Percentiles rank a stretch among this genome's conserved stretches.
These are phyloP conservation scores for Gossypium rotundifolium DNA, from an alignment of 345 rosid species.

Conservation along the genomic window DNA sequence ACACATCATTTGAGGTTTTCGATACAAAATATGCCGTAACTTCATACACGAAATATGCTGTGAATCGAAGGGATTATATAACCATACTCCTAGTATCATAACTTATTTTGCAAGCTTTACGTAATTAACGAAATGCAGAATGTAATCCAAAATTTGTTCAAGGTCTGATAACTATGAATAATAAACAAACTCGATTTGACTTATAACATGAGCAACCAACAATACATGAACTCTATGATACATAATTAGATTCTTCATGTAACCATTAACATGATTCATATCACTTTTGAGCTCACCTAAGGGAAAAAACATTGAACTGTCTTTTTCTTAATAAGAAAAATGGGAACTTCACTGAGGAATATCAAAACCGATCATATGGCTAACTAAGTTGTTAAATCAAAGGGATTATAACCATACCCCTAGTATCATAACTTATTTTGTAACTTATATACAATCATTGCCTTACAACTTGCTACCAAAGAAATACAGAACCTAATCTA, in stretches of 20 bases:
- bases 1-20: not conserved
- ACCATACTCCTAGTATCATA: not conserved
- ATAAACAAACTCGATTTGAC: no score
- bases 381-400: not conserved
- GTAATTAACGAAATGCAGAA: not conserved
- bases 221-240: no score
- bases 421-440: not conserved
- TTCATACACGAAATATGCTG: no score
- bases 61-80: not conserved
- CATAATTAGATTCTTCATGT: not conserved
- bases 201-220: no score
- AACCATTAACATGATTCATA: not conserved
- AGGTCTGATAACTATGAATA: no score
- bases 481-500: not conserved
- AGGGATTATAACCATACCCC: not conserved
- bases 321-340: not conserved
- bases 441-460: not conserved
- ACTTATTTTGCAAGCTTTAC: not conserved
- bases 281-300: not conserved
- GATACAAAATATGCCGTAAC: not conserved
- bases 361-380: not conserved
- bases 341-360: not conserved
- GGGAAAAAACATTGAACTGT: not conserved
- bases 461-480: not conserved
- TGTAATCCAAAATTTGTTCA: not conserved